Percentiles rank a stretch among this genome's conserved stretches.
These are phyloP conservation scores for Chaetomiaceae sp. DNA, from an alignment of 2,329 filamentous ascomycete genomes.

Conservation along the genomic window DNA sequence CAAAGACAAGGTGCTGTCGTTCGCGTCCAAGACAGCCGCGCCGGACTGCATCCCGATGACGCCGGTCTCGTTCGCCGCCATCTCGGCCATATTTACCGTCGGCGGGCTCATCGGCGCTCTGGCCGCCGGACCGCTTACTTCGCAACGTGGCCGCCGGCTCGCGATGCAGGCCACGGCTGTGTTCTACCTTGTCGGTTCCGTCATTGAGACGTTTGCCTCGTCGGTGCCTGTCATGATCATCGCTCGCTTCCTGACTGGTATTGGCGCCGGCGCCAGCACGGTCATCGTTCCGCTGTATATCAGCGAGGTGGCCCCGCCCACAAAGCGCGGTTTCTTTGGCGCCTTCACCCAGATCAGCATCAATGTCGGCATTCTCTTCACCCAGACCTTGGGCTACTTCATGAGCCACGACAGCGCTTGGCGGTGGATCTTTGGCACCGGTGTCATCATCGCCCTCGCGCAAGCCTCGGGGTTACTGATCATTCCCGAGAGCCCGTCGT, in stretches of 20 bases:
- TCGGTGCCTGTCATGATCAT: conserved; percentile 63
- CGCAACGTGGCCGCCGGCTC: conserved; percentile 66
- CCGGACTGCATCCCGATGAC: conserved; percentile 86
- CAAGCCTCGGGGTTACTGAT: conserved; percentile 68
- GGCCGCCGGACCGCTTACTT: conserved; percentile 71
- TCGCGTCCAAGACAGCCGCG: conserved; percentile 35
- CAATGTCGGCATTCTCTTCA: conserved; percentile 81
- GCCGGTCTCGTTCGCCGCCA: conserved; percentile 72
- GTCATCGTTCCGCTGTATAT: conserved; percentile 95
- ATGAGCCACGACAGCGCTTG: conserved; percentile 74
- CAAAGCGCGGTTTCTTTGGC: conserved; percentile 72
- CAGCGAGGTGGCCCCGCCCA: conserved; percentile 77
- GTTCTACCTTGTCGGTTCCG: conserved; percentile 71
- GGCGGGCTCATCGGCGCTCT: conserved; percentile 84
- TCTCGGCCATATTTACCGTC: conserved; percentile 86
- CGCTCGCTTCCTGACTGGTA: conserved; percentile 73
- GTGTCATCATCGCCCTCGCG: conserved; percentile 60
- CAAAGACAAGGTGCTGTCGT: conserved; percentile 15
- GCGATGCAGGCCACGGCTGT: conserved; percentile 73
- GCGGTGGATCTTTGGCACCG: conserved; percentile 75
- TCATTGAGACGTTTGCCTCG: conserved; percentile 67
- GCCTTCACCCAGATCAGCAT: conserved; percentile 88
- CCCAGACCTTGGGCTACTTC: conserved; percentile 83
- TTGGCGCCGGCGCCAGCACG: conserved; percentile 82
- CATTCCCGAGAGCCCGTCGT: conserved; percentile 84